Evolutionary conservation across 805 yeast genomes (phyloP).

Genomic region (Alloascoidea africana): DNA sequence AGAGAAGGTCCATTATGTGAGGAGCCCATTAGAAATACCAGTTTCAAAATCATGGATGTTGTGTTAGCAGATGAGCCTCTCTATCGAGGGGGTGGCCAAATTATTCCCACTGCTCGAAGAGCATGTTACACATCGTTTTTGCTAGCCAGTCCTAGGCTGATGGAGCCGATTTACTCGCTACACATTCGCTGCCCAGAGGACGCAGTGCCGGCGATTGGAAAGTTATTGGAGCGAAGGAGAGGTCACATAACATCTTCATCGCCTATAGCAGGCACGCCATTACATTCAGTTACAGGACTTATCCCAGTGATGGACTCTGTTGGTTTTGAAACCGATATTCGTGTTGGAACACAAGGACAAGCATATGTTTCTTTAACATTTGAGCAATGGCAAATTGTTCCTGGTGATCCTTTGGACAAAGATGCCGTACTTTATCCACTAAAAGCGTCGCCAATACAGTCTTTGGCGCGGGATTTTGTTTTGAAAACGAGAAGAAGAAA

Average conservation of each 20-base stretch:
- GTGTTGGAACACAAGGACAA: conserved; percentile 65
- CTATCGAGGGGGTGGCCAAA: conserved; percentile 46
- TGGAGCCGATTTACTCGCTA: conserved; percentile 70
- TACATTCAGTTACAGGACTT: conserved; percentile 42
- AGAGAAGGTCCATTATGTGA: conserved; percentile 90
- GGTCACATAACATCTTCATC: conserved; percentile 37
- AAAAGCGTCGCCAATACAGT: conserved; percentile 54
- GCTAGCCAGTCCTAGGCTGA: conserved; percentile 58
- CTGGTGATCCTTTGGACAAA: conserved; percentile 82
- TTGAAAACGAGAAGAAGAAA: conserved; percentile 81
- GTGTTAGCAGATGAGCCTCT: conserved; percentile 30
- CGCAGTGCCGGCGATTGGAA: conserved; percentile 32
- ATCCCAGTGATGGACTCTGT: conserved; percentile 84
- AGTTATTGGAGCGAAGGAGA: conserved; percentile 45
- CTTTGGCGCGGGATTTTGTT: conserved; percentile 78
- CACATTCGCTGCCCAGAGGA: conserved; percentile 38
- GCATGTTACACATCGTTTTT: conserved; percentile 76
- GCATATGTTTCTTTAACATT: conserved; percentile 57
- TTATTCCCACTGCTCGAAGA: conserved; percentile 67
- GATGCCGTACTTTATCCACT: conserved; percentile 48
- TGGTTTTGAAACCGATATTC: conserved; percentile 78
- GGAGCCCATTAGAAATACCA: conserved; percentile 57
- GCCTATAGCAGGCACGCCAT: conserved; percentile 61
- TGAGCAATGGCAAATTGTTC: conserved; percentile 61
- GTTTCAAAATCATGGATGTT: conserved; percentile 56